phyloP scores from a whole-genome alignment of 2,329 filamentous ascomycete species.

The Didymella exigua region DNA sequence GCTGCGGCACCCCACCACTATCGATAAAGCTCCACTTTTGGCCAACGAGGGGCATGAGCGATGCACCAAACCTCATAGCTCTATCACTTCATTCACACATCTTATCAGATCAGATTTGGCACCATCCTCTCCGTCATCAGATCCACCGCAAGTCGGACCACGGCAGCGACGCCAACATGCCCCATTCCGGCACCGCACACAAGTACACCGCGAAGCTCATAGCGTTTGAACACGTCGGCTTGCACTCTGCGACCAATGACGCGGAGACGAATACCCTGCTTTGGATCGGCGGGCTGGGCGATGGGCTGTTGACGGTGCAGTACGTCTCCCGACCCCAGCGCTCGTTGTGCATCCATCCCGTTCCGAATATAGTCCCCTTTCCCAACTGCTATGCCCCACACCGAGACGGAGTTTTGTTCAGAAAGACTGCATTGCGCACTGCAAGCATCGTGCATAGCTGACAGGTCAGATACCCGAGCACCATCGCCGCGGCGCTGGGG shows the following conservation, averaged over 20 bases:
- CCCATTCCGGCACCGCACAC: constrained; percentile 50
- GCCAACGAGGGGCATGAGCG: constrained; percentile 1
- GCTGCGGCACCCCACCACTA: constrained; percentile 2
- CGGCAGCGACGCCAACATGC: constrained; percentile 25
- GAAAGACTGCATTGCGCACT: no score
- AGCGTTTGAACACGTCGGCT: constrained; percentile 53
- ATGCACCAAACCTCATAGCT: neutral
- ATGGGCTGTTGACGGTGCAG: constrained; percentile 69
- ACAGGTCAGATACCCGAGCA: constrained; percentile 54
- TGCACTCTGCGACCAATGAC: neutral
- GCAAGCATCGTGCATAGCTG: neutral
- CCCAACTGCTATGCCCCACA: neutral
- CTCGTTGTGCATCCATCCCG: no score
- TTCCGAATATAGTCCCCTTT: no score
- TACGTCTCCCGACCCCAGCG: neutral
- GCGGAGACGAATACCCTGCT: constrained; percentile 61
- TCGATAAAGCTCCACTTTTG: constrained; percentile 7
- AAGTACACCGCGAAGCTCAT: constrained; percentile 49
- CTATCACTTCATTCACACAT: neutral
- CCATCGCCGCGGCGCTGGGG: constrained; percentile 56
- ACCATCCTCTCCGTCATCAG: neutral
- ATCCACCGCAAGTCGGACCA: neutral
- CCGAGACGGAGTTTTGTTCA: no score
- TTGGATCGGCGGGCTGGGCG: constrained; percentile 72
- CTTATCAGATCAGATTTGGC: neutral